Conservation (phyloP, 208 protist species). For the Trypanosoma platydactyli region DNA sequence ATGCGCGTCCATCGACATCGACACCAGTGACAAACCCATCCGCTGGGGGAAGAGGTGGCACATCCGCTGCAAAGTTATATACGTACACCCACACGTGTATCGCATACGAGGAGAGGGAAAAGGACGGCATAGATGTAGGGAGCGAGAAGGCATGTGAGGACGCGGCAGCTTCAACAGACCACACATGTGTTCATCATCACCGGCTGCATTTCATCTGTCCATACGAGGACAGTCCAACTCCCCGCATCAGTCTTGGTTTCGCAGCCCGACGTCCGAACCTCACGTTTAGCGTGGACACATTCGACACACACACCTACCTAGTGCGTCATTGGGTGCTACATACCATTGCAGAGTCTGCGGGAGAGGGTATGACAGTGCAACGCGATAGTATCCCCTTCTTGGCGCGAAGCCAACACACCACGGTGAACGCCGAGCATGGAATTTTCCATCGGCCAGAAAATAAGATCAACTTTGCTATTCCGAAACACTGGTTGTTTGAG, state of each 20-base stretch:
- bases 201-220: slow-evolving; percentile 72
- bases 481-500: slow-evolving; percentile 65
- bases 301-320: slow-evolving; percentile 75
- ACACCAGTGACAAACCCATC: slow-evolving; percentile 4
- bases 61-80: slow-evolving; percentile 38
- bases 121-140: slow-evolving; percentile 4
- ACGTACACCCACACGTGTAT: slow-evolving; percentile 52
- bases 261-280: slow-evolving; percentile 64
- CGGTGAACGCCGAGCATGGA: slow-evolving; percentile 43
- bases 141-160: not conserved
- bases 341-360: slow-evolving; percentile 60
- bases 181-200: slow-evolving; percentile 34
- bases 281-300: slow-evolving; percentile 59
- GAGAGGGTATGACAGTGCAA: slow-evolving; percentile 29
- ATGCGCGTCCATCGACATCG: not conserved
- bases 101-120: slow-evolving; percentile 62
- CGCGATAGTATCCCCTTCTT: slow-evolving; percentile 55
- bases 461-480: slow-evolving; percentile 56
- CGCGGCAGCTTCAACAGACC: slow-evolving; percentile 1
- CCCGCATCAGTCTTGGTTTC: slow-evolving; percentile 58
- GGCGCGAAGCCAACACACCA: slow-evolving; percentile 68
- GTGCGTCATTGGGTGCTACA: slow-evolving; percentile 74
- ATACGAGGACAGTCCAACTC: slow-evolving; percentile 45
- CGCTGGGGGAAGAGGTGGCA: slow-evolving; percentile 14
- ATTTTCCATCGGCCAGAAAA: slow-evolving; percentile 51